Percentiles rank a stretch among this genome's conserved stretches.
Evolutionary conservation across 495 filamentous ascomycete species (phyloP).

Genomic region (Penicillium waksmanii): DNA sequence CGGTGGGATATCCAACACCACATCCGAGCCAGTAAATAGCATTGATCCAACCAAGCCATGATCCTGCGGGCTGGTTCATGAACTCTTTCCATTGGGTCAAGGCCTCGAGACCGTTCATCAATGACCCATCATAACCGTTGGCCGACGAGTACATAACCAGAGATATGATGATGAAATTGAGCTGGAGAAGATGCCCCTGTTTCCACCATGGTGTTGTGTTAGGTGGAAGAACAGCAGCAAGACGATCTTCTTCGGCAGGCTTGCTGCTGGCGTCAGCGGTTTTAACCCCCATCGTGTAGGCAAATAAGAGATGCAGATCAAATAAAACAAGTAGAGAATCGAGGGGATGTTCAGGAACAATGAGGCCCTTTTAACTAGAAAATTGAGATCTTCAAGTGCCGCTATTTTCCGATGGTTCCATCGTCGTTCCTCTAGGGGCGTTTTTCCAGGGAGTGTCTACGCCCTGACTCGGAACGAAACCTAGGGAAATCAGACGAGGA

Average conservation of each 20-base stretch:
- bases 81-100: constrained; percentile 40
- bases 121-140: constrained; percentile 32
- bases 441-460: neutral
- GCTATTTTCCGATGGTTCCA: constrained; percentile 7
- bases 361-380: neutral
- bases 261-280: neutral
- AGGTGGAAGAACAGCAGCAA: constrained; percentile 13
- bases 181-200: constrained; percentile 22
- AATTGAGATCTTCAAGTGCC: neutral
- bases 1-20: constrained; percentile 61
- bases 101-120: constrained; percentile 42
- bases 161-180: constrained; percentile 27
- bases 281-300: neutral
- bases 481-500: neutral
- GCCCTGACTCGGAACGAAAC: neutral
- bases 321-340: neutral
- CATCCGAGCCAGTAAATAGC: constrained; percentile 65
- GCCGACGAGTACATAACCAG: constrained; percentile 28
- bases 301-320: neutral
- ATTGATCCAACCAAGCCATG: constrained; percentile 61
- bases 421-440: neutral
- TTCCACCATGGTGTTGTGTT: constrained; percentile 23
- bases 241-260: neutral
- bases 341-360: neutral
- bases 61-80: constrained; percentile 51